Base-by-base conservation (phyloP, 2,329 filamentous ascomycete species). In the Colletotrichum sublineola region DNA sequence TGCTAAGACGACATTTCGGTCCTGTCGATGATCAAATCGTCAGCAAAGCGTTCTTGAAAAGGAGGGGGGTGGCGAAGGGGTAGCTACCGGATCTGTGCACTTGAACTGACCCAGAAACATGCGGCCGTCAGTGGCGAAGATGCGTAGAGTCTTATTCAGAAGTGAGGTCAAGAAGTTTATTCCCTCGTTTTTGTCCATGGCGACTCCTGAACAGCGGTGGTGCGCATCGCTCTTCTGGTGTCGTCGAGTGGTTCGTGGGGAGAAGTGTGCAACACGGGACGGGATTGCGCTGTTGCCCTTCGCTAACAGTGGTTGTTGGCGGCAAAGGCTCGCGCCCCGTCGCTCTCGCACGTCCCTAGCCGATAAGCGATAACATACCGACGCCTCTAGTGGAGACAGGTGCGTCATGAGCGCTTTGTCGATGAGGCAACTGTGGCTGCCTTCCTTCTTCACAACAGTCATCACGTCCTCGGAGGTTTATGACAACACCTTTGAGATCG, bases 51-150 rank as follows among this genome's bases (percentile, higher is more conserved):
- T 36, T 58, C 40, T 36, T 33, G 69, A 53, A 38, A 38, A 71
- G 55, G 44, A 38, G 20, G n/a, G 46, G 20, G n/a, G 46, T 38
- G 33, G 57, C 60, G 44, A 38, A 48, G 70, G 58, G 64, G 46
- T 15, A 33, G 8, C 42, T 57, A 86, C 89, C 72, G 93, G 91
- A 85, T 99, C 96, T 40, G 95, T 98, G 85, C 96, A 99, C 83
- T 97, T 98, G 84, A 99, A 93, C 75, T 91, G 88, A 29, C 96
- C 96, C 67, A 95, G 90, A 81, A 98, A 99, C 81, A 97, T 91
- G 73, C 96, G 93, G 20, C 90, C 90, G 80, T 98, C 96, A 5
- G 91, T 93, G 18, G 93, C 94, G 77, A 93, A 89, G 67, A 98
- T 85, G 70, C 95, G 92, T 44, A 98, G 84, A 50, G 90, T 93